Conservation (phyloP, 2,329 filamentous ascomycete genomes). For the Neofusicoccum laricinum region DNA sequence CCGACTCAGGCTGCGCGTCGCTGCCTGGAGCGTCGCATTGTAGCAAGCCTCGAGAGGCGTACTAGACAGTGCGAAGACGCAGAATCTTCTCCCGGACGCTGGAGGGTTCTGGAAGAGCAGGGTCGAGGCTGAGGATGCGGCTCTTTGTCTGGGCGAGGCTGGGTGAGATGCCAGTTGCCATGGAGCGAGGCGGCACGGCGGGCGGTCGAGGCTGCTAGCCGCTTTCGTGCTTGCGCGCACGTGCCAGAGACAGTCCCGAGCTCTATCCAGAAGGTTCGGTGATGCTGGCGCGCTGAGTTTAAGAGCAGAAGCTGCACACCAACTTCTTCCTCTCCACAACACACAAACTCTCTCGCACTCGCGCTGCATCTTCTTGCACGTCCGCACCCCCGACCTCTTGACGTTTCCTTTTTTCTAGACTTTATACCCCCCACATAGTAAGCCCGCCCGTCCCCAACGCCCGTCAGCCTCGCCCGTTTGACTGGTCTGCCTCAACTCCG, state of each 20-base stretch:
- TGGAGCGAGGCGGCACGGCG: constrained; percentile 6
- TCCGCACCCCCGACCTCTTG: neutral
- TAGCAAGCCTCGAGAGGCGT: neutral
- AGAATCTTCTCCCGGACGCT: neutral
- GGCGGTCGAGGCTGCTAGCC: constrained; percentile 8
- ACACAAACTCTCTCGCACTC: neutral
- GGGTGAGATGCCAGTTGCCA: neutral
- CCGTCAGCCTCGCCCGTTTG: neutral
- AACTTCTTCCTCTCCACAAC: constrained; percentile 7
- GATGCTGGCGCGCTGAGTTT: constrained; percentile 15
- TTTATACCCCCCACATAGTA: constrained; percentile 17
- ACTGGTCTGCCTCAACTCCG: neutral
- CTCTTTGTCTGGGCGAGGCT: neutral
- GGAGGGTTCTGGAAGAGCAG: constrained; percentile 12
- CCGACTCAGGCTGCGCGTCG: neutral
- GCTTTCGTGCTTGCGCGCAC: constrained; percentile 2
- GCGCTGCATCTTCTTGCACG: neutral
- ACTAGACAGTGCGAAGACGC: neutral
- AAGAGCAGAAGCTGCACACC: constrained; percentile 15
- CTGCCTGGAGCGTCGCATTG: too few relatives aligned
- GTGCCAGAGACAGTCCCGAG: neutral
- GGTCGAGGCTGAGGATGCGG: neutral
- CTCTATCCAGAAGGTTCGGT: constrained; percentile 19
- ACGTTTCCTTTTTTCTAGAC: constrained; percentile 13
- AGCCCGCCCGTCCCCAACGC: neutral